Conservation (phyloP, 441 rosid species). For the Brassica balearica region DNA sequence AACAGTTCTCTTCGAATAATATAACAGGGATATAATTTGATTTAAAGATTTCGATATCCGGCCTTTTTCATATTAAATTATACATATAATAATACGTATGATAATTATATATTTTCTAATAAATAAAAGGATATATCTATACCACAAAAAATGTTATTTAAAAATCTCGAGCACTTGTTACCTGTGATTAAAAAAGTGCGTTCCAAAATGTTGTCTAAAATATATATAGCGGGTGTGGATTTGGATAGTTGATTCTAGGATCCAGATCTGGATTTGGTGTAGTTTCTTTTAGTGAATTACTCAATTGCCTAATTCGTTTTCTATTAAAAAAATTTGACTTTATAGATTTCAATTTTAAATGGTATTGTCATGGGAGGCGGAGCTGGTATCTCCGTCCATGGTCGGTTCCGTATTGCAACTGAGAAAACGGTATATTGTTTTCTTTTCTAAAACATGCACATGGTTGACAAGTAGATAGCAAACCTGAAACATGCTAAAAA, state of each 20-base stretch:
- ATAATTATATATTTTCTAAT: neutral
- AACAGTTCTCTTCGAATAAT: too few species aligned
- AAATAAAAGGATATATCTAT: neutral
- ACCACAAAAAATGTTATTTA: neutral
- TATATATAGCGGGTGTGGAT: too few species aligned
- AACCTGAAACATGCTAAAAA: neutral
- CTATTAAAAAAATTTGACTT: neutral
- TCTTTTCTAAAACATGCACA: neutral
- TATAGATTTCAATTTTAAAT: slow-evolving; percentile 74
- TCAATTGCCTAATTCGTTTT: slow-evolving; percentile 50
- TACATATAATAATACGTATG: neutral
- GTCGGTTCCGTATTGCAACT: slow-evolving; percentile 79
- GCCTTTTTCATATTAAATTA: neutral
- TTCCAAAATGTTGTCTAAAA: neutral
- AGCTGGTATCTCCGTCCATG: slow-evolving; percentile 80
- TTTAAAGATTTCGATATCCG: neutral
- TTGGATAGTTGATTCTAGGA: neutral
- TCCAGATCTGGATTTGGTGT: neutral
- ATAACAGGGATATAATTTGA: neutral
- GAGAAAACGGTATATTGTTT: slow-evolving; percentile 67
- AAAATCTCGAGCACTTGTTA: neutral
- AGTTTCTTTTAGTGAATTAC: neutral
- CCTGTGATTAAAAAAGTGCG: neutral
- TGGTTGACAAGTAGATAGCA: neutral
- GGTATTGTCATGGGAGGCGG: slow-evolving; percentile 97